Conservation (phyloP, 176 grass and related monocot species). For the Metroxylon sagu region DNA sequence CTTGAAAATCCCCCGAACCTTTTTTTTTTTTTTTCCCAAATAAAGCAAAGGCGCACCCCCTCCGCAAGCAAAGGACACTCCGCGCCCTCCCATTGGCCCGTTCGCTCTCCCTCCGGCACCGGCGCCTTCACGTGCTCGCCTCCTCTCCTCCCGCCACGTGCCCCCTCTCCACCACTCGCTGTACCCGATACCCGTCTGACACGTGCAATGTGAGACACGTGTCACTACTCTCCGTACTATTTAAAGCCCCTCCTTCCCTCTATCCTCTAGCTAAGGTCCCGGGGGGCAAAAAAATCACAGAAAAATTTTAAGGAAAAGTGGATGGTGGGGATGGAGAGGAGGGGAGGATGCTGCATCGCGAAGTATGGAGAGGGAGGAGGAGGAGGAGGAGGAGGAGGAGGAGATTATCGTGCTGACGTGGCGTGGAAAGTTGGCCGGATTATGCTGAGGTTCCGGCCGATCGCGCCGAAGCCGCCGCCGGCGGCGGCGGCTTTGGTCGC, state of each 20-base stretch:
- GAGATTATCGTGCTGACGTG: not conserved
- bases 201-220: conserved; percentile 33
- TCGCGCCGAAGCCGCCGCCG: conserved; percentile 64
- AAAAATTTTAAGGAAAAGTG: not conserved
- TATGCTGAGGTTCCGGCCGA: conserved; percentile 80
- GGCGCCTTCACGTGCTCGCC: conserved; percentile 35
- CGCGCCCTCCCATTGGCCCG: conserved; percentile 28
- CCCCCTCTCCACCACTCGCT: conserved; percentile 28
- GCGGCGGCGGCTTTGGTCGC: not conserved
- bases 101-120: not conserved
- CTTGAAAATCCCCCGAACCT: too few species aligned
- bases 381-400: not conserved
- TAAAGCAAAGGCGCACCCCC: not conserved
- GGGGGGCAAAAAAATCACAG: not conserved
- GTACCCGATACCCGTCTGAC: not conserved
- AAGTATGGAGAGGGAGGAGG: conserved; percentile 8
- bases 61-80: conserved; percentile 30
- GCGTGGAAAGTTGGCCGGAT: conserved; percentile 53
- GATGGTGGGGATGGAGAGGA: conserved; percentile 36
- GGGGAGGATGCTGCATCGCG: conserved; percentile 49
- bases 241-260: conserved; percentile 1
- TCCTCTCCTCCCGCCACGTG: conserved; percentile 27
- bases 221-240: not conserved
- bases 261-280: too few species aligned
- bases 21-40: too few species aligned